Evolutionary conservation across 2,329 filamentous ascomycete species (phyloP).

Genomic region (Fusarium foetens): DNA sequence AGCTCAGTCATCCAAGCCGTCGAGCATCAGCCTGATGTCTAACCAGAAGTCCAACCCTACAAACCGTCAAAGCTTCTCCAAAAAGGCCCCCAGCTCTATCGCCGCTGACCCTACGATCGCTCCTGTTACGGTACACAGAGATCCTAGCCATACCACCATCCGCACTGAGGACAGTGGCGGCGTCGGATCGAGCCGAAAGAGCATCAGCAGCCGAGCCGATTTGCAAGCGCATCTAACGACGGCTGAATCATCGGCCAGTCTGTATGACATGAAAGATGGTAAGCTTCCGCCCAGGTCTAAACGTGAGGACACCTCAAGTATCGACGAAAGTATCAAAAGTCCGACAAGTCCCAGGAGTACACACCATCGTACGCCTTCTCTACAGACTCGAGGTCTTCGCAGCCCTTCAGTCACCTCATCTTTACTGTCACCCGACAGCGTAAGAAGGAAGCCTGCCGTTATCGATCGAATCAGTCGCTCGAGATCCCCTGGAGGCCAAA

Average conservation of each 20-base stretch:
- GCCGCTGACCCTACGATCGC: slow-evolving; percentile 58
- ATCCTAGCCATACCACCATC: slow-evolving; percentile 55
- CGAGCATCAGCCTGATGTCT: slow-evolving; percentile 59
- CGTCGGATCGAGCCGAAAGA: slow-evolving; percentile 53
- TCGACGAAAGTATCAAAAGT: slow-evolving; percentile 60
- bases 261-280: slow-evolving; percentile 54
- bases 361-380: slow-evolving; percentile 46
- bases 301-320: slow-evolving; percentile 57
- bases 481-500: slow-evolving; percentile 54
- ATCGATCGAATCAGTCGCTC: slow-evolving; percentile 66
- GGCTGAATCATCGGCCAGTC: slow-evolving; percentile 49
- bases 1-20: slow-evolving; percentile 58
- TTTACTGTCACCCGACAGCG: slow-evolving; percentile 52
- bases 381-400: slow-evolving; percentile 51
- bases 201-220: slow-evolving; percentile 55
- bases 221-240: slow-evolving; percentile 50
- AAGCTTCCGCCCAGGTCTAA: slow-evolving; percentile 49
- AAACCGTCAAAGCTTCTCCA: slow-evolving; percentile 54
- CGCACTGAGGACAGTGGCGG: slow-evolving; percentile 57
- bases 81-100: slow-evolving; percentile 55
- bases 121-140: slow-evolving; percentile 62
- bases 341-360: slow-evolving; percentile 56
- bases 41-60: slow-evolving; percentile 55
- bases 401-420: slow-evolving; percentile 51
- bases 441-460: slow-evolving; percentile 59